These are phyloP conservation scores for Fraxinus cuspidata DNA, from an alignment of 257 asterid species.

Conservation along the genomic window DNA sequence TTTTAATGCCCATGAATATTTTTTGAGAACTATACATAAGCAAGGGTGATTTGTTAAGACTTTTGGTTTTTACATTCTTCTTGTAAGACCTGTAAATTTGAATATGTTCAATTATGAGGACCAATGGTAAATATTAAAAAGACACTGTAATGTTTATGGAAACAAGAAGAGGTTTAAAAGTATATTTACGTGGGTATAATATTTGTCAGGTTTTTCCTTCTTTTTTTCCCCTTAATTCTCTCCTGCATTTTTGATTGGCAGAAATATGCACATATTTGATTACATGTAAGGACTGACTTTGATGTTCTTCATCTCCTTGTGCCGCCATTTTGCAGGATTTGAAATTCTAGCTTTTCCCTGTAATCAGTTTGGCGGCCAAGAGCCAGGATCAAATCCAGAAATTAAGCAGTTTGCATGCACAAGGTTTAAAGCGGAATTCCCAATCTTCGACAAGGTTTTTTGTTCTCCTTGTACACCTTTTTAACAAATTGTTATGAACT, in stretches of 20 bases:
- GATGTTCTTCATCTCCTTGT: background rate
- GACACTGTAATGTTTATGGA: background rate
- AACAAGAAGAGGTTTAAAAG: background rate
- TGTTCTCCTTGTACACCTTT: background rate
- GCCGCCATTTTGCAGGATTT: constrained; percentile 53
- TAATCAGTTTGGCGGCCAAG: constrained; percentile 96
- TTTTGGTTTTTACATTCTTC: background rate
- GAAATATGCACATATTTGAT: background rate
- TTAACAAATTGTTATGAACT: background rate
- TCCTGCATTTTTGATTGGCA: background rate
- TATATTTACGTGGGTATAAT: background rate
- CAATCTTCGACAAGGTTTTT: constrained; percentile 84
- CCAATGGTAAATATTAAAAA: background rate
- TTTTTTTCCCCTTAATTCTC: background rate
- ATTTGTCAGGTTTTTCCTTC: background rate
- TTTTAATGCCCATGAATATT: no score
- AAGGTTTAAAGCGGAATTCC: constrained; percentile 85
- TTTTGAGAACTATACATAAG: background rate
- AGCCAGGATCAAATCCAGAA: constrained; percentile 85
- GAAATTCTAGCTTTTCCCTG: constrained; percentile 95
- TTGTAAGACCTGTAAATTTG: background rate
- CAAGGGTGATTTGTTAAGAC: no score
- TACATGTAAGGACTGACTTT: background rate
- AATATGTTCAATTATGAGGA: background rate
- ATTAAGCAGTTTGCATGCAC: constrained; percentile 90